Conservation (phyloP, 768 basidiomycete species). For the Podaxis sp. region DNA sequence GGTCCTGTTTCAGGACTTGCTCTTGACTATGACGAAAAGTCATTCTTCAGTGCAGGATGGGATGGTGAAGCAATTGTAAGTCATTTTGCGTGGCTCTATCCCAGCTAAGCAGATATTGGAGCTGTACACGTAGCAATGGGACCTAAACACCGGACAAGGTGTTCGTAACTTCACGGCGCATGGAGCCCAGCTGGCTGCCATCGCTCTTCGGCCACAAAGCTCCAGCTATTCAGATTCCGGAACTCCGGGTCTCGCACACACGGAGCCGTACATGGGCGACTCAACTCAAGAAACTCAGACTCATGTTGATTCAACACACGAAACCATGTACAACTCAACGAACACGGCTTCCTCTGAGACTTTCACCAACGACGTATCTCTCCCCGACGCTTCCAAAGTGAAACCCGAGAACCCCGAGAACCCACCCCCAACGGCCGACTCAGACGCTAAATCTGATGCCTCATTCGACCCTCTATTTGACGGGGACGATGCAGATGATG, state of each 20-base stretch:
- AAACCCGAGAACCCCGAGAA: conserved; percentile 16
- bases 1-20: conserved; percentile 85
- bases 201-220: conserved; percentile 66
- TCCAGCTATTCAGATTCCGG: conserved; percentile 11
- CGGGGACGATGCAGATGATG: conserved; percentile 59
- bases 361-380: background rate
- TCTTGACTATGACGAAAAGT: conserved; percentile 78
- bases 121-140: conserved; percentile 79
- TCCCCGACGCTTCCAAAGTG: background rate
- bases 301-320: background rate
- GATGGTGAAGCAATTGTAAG: conserved; percentile 85
- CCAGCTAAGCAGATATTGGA: conserved; percentile 12
- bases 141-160: conserved; percentile 85
- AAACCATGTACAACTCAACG: background rate
- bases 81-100: conserved; percentile 15
- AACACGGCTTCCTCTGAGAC: conserved; percentile 1
- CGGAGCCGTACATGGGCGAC: background rate
- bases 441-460: conserved; percentile 72
- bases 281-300: conserved; percentile 6
- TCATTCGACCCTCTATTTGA: conserved; percentile 92
- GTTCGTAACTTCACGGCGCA: conserved; percentile 79
- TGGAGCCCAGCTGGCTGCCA: conserved; percentile 77
- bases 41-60: conserved; percentile 91
- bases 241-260: conserved; percentile 15
- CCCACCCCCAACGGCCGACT: conserved; percentile 27